Percentiles rank a stretch among this genome's conserved stretches.
These are phyloP conservation scores for Candida dubliniensis DNA, from an alignment of 1,139 yeast species.

Conservation along the genomic window DNA sequence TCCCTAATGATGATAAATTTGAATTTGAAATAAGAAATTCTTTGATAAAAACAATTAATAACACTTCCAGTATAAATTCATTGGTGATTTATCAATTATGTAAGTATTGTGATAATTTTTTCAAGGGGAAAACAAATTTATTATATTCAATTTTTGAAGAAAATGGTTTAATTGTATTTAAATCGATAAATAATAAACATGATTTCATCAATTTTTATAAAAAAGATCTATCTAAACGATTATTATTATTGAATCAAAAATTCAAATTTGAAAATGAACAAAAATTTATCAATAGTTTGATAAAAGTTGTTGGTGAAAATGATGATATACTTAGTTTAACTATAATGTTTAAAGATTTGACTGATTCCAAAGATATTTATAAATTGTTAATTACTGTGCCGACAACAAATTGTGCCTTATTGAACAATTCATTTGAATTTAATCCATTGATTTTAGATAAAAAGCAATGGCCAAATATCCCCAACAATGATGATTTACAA, in stretches of 20 bases:
- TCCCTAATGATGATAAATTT: constrained; percentile 18
- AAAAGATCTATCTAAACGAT: constrained; percentile 38
- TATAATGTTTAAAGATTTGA: constrained; percentile 37
- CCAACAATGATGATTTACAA: constrained; percentile 21
- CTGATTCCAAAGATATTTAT: constrained; percentile 20
- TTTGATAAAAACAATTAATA: constrained; percentile 25
- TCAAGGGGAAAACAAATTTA: constrained; percentile 20
- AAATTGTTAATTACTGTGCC: constrained; percentile 8
- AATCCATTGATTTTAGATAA: constrained; percentile 35
- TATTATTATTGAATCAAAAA: constrained; percentile 26
- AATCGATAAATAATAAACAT: constrained; percentile 35
- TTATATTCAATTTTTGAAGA: constrained; percentile 21
- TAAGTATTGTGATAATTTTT: constrained; percentile 35
- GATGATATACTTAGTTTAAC: constrained; percentile 31
- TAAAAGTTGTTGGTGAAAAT: constrained; percentile 32
- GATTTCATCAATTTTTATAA: constrained; percentile 35
- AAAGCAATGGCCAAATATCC: constrained; percentile 45
- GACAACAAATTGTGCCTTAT: neutral
- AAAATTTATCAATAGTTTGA: constrained; percentile 25
- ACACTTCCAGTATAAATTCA: constrained; percentile 18
- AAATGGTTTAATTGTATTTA: constrained; percentile 29
- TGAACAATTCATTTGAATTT: constrained; percentile 23
- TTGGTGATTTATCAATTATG: constrained; percentile 28
- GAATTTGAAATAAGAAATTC: constrained; percentile 32
- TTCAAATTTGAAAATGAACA: constrained; percentile 25